Percentiles rank a stretch among this genome's conserved stretches.
phyloP scores from a whole-genome alignment of 129 eudicot species.

The Rutidosis leptorrhynchoides region DNA sequence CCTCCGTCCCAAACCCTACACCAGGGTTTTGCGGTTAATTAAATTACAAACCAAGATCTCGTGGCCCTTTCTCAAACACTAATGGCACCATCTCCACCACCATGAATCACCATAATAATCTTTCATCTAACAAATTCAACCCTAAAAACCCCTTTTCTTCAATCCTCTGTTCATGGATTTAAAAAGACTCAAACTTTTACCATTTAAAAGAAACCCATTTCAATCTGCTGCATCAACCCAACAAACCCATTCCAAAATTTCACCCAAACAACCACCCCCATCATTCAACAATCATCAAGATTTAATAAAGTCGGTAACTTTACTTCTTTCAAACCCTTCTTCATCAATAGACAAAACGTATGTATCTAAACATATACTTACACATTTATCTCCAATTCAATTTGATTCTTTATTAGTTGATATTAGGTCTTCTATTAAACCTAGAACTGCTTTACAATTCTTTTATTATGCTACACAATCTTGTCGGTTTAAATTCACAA shows the following conservation, averaged over 20 bases:
- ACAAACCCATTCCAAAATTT: conserved; percentile 19
- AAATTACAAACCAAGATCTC: conserved; percentile 28
- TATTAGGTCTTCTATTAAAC: conserved; percentile 42
- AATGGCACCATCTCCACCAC: conserved; percentile 31
- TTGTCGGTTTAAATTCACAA: conserved; percentile 48
- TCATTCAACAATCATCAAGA: conserved; percentile 18
- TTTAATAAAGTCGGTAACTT: conserved; percentile 45
- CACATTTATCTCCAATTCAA: conserved; percentile 45
- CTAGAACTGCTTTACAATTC: conserved; percentile 52
- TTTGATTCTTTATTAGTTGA: conserved; percentile 55
- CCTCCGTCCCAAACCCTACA: conserved; percentile 42
- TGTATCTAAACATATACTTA: conserved; percentile 44
- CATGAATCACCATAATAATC: conserved; percentile 13
- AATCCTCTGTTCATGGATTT: no score
- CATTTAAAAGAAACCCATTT: conserved; percentile 39
- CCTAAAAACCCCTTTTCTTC: no score
- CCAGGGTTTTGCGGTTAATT: conserved; percentile 36
- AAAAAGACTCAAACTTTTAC: conserved; percentile 38
- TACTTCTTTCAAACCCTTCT: conserved; percentile 53
- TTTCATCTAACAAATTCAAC: background rate
- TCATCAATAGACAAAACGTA: conserved; percentile 36
- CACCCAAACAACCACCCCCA: conserved; percentile 23
- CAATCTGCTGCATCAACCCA: conserved; percentile 28
- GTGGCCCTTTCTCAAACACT: conserved; percentile 40
- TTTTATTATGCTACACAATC: conserved; percentile 44